These are phyloP conservation scores for Pseudodiploospora longispora DNA, from an alignment of 2,329 filamentous ascomycete genomes.

Conservation along the genomic window DNA sequence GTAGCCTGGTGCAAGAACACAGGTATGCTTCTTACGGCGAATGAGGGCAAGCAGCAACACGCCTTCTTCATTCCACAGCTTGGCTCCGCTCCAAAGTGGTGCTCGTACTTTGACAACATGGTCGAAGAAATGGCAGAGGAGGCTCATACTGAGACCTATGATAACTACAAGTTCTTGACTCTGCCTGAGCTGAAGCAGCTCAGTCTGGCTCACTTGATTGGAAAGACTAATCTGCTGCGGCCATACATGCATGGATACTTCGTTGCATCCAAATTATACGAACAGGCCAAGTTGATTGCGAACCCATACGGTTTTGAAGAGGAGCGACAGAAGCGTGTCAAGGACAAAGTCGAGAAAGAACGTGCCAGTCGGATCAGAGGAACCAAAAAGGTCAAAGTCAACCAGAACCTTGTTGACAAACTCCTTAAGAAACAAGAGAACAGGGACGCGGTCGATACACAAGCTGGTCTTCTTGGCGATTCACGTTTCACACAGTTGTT, in stretches of 20 bases:
- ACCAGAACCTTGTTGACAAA: slow-evolving; percentile 71
- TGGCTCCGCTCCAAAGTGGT: slow-evolving; percentile 91
- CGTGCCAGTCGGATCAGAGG: slow-evolving; percentile 90
- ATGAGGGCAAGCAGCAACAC: slow-evolving; percentile 92
- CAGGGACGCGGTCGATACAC: slow-evolving; percentile 47
- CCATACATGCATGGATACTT: slow-evolving; percentile 99
- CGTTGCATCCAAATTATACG: slow-evolving; percentile 88
- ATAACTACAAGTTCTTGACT: slow-evolving; percentile 98
- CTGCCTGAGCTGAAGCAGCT: slow-evolving; percentile 76
- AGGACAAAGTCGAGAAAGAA: slow-evolving; percentile 94
- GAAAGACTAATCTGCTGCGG: slow-evolving; percentile 78
- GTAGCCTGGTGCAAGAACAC: slow-evolving; percentile 88
- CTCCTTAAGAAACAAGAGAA: slow-evolving; percentile 58
- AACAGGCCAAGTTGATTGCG: slow-evolving; percentile 84
- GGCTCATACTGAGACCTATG: slow-evolving; percentile 73
- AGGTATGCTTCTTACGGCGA: slow-evolving; percentile 93
- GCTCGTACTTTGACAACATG: slow-evolving; percentile 91
- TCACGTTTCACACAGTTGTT: slow-evolving; percentile 83
- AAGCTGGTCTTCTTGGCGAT: slow-evolving; percentile 67
- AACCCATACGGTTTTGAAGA: slow-evolving; percentile 94
- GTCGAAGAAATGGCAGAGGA: slow-evolving; percentile 98
- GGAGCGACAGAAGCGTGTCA: slow-evolving; percentile 80
- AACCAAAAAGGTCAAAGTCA: slow-evolving; percentile 96
- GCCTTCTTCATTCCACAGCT: slow-evolving; percentile 92
- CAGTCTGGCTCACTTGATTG: slow-evolving; percentile 80